Evolutionary conservation across 257 asterid species (phyloP), one percentile per base, ranked within the genome.

Genomic region (Ajuga chamaepitys): DNA sequence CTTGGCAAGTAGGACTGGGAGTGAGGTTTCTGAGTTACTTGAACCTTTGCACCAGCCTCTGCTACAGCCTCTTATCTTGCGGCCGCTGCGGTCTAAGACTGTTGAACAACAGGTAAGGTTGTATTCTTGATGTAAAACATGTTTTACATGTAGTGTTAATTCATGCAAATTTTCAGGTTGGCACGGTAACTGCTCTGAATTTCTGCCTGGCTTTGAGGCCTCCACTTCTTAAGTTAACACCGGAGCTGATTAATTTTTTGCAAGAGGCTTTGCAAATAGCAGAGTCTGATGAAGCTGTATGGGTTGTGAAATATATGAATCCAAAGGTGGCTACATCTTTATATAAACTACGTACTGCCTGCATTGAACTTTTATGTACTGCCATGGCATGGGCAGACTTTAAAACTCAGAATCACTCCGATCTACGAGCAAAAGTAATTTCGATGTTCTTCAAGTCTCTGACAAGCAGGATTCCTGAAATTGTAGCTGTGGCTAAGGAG

Each of bases 371-470:
- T 73, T 76, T 94, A 46, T 94, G 99, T 81, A 94, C 99, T 71
- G 98, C 99, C 75, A 94, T 94, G 99, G 87, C 99, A 48, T 94
- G 99, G 99, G 82, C 97, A n/a, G 99, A 94, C 75, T 90, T 94
- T 57, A 94, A 90, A 84, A 85, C 96, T 62, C 99, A 88, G 75
- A 94, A 86, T 75, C 98, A 94, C 74, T 65, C 95, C 0, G 99
- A 94, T 42, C 70, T 90, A 88, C 95, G 99, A 57, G 85, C 98
- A 21, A 94, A 94, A 81, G 79, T 94, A 64, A 94, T 91, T 69
- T 88, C 95, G 35, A 94, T 94, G 99, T 94, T 94, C 82, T 94
- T 94, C 85, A 94, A 94, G 86, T 90, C 96, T 26, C 75, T 94
- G 80, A 94, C 99, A 6, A 90, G 98, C 80, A 81, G 85, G 67